Evolutionary conservation across 345 rosid genomes (phyloP).

Genomic region (Erucastrum elatum): DNA sequence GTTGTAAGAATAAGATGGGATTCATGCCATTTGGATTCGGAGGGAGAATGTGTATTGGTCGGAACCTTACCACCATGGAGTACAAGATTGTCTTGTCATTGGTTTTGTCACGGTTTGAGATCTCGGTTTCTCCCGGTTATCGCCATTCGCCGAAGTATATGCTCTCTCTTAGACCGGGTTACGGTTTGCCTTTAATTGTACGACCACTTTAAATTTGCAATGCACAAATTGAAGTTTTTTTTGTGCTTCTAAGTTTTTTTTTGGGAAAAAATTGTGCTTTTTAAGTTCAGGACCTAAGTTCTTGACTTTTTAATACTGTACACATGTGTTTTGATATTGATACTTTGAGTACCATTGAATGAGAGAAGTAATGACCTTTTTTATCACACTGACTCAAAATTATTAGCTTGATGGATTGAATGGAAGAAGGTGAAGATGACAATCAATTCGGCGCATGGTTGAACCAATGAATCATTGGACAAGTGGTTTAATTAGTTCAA

Average conservation of each 20-base stretch:
- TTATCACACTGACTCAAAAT: background rate
- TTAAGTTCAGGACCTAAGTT: background rate
- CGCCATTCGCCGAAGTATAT: constrained; percentile 63
- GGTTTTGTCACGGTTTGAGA: constrained; percentile 65
- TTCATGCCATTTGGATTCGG: constrained; percentile 94
- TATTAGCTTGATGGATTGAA: background rate
- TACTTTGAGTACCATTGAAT: background rate
- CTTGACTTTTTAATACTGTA: background rate
- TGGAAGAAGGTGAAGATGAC: background rate
- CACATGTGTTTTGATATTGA: background rate
- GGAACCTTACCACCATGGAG: constrained; percentile 72
- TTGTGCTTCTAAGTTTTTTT: no score
- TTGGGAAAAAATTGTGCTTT: background rate
- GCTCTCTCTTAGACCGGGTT: constrained; percentile 74
- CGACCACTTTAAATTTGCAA: constrained; percentile 41
- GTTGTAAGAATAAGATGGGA: constrained; percentile 90
- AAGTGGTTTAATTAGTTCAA: background rate
- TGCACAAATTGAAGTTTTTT: background rate
- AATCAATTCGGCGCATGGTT: background rate
- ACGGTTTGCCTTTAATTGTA: constrained; percentile 71
- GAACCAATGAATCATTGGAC: background rate
- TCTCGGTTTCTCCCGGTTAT: constrained; percentile 64
- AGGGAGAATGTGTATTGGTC: constrained; percentile 90
- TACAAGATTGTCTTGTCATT: constrained; percentile 68
- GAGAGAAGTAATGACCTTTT: background rate